These are phyloP conservation scores for Cynanchum wilfordii DNA, from an alignment of 257 asterid genomes.

Conservation along the genomic window DNA sequence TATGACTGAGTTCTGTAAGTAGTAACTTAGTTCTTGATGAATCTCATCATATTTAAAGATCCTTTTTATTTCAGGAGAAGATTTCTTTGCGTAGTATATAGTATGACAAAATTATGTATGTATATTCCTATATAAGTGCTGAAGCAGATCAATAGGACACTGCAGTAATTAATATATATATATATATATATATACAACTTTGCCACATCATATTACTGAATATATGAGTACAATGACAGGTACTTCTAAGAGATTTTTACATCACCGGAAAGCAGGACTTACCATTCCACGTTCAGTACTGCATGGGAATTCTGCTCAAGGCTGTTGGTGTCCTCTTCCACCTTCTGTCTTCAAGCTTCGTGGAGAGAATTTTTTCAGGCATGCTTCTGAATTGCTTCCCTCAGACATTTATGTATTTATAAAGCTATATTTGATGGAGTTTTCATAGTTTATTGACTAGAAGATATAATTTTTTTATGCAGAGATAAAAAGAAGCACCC, in stretches of 20 bases:
- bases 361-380: constrained; percentile 75
- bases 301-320: constrained; percentile 40
- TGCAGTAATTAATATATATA: too few relatives aligned
- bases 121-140: background rate
- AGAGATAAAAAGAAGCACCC: constrained; percentile 77
- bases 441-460: background rate
- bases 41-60: background rate
- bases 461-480: constrained; percentile 16
- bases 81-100: background rate
- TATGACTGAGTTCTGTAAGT: constrained; percentile 36
- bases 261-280: constrained; percentile 54
- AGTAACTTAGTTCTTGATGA: background rate
- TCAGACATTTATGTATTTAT: background rate
- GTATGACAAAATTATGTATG: background rate
- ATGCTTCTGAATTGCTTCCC: constrained; percentile 14
- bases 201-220: background rate
- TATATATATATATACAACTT: too few relatives aligned
- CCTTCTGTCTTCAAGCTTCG: constrained; percentile 76
- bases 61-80: background rate
- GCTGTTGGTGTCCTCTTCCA: constrained; percentile 57
- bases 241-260: constrained; percentile 37
- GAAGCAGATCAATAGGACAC: background rate
- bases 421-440: background rate
- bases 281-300: constrained; percentile 33
- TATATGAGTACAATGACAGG: constrained; percentile 23